Percentiles rank a stretch among this genome's conserved stretches.
Evolutionary conservation across 169 alveolate species (phyloP).

Genomic region (Plasmodium yoelii): DNA sequence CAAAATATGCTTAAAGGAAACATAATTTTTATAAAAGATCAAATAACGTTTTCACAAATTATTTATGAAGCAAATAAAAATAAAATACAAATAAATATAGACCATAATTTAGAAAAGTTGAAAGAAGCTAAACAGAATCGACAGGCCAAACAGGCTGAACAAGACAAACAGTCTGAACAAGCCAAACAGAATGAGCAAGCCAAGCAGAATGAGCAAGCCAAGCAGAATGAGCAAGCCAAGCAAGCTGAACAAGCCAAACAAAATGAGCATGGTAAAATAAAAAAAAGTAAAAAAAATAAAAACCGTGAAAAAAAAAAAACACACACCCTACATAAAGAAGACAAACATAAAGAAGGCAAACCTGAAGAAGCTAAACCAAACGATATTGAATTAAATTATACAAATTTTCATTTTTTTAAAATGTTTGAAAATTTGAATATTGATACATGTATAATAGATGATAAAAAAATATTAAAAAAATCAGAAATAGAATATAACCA

Average conservation of each 20-base stretch:
- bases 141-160: too few species aligned
- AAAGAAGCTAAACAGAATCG: too few species aligned
- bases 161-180: too few species aligned
- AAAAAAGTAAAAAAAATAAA: neutral
- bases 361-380: too few species aligned
- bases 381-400: neutral
- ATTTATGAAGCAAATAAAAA: neutral
- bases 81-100: neutral
- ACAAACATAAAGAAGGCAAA: neutral
- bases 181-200: too few species aligned
- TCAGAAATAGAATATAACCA: neutral
- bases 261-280: neutral
- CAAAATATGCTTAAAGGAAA: neutral
- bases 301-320: neutral
- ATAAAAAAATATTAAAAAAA: constrained; percentile 1
- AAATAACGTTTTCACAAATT: neutral
- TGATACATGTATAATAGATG: constrained; percentile 21
- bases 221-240: too few species aligned
- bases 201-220: too few species aligned
- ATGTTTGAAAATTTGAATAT: constrained; percentile 22
- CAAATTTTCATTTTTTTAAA: constrained; percentile 16
- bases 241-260: too few species aligned
- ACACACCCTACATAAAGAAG: neutral
- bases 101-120: neutral
- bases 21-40: neutral